Percentiles rank a stretch among this genome's conserved stretches.
Evolutionary conservation across 129 eudicot species (phyloP).

Genomic region (Artemisia argyi): DNA sequence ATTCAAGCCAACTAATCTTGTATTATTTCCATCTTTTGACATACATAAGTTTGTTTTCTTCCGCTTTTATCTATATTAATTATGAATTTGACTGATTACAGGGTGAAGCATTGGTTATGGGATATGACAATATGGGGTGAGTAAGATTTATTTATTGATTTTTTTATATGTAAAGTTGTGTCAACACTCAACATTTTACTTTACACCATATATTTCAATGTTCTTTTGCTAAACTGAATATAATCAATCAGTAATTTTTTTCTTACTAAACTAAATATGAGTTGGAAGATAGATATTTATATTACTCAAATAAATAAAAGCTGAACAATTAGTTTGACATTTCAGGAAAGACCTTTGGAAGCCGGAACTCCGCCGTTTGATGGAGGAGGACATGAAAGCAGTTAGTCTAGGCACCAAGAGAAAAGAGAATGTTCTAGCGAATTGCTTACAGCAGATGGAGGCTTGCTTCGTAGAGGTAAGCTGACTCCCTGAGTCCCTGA

Average conservation of each 20-base stretch:
- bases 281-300: background rate
- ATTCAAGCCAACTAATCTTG: constrained; percentile 91
- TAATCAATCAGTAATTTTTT: background rate
- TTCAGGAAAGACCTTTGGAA: constrained; percentile 90
- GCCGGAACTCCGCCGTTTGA: constrained; percentile 83
- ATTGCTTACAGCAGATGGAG: constrained; percentile 86
- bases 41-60: background rate
- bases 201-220: background rate
- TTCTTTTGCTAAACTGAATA: too few relatives aligned
- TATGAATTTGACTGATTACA: constrained; percentile 42
- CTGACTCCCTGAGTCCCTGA: constrained; percentile 18
- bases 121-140: constrained; percentile 98
- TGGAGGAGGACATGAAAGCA: constrained; percentile 94
- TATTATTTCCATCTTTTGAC: constrained; percentile 31
- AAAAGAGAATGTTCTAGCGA: constrained; percentile 69
- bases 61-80: constrained; percentile 4
- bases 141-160: constrained; percentile 21
- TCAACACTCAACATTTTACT: background rate
- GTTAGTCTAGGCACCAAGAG: constrained; percentile 79
- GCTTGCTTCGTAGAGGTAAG: constrained; percentile 86
- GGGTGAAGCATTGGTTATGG: constrained; percentile 99
- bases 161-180: background rate
- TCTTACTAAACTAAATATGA: background rate
- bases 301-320: background rate
- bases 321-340: constrained; percentile 1